Percentiles rank a stretch among this genome's conserved stretches.
phyloP scores from a whole-genome alignment of 305 asterid species.

The Fraxinus platypoda region DNA sequence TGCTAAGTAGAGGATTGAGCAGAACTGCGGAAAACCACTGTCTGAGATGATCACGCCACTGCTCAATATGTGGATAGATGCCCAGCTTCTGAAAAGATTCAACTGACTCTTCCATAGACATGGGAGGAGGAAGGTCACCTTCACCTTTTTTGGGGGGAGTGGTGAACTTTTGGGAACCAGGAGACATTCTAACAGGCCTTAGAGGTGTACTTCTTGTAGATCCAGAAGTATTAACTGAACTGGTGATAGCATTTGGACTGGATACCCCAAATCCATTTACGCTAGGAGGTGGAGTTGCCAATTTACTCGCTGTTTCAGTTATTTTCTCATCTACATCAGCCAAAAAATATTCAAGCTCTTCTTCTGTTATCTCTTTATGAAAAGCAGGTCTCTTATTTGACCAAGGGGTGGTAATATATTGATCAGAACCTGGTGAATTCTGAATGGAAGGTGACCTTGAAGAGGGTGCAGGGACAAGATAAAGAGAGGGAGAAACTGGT shows the following conservation, averaged over 20 bases:
- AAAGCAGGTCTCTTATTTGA: slow-evolving; percentile 57
- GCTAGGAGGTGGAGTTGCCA: slow-evolving; percentile 78
- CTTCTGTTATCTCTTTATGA: slow-evolving; percentile 71
- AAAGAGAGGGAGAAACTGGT: slow-evolving; percentile 71
- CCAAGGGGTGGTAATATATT: slow-evolving; percentile 66
- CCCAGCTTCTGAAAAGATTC: slow-evolving; percentile 79
- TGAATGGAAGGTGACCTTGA: slow-evolving; percentile 54
- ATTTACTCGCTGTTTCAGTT: slow-evolving; percentile 62
- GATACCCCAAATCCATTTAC: slow-evolving; percentile 58
- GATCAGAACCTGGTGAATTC: slow-evolving; percentile 58
- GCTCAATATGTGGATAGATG: slow-evolving; percentile 75
- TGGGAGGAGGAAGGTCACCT: slow-evolving; percentile 81
- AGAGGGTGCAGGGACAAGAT: slow-evolving; percentile 59
- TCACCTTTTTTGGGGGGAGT: slow-evolving; percentile 98
- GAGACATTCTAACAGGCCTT: slow-evolving; percentile 95
- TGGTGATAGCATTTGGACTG: slow-evolving; percentile 59
- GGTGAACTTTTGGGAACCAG: slow-evolving; percentile 84
- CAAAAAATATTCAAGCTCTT: slow-evolving; percentile 70
- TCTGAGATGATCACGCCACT: slow-evolving; percentile 85
- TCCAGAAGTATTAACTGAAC: slow-evolving; percentile 74
- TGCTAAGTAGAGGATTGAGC: slow-evolving; percentile 70
- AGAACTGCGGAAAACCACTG: slow-evolving; percentile 89
- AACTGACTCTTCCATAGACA: slow-evolving; percentile 87
- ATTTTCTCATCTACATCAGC: slow-evolving; percentile 84
- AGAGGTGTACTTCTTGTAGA: slow-evolving; percentile 82